A percentile compares a stretch with the other conserved stretches of the same genome.
Evolutionary conservation across 225 moss, liverwort and hornwort species (phyloP).

Genomic region (Polytrichum formosum): DNA sequence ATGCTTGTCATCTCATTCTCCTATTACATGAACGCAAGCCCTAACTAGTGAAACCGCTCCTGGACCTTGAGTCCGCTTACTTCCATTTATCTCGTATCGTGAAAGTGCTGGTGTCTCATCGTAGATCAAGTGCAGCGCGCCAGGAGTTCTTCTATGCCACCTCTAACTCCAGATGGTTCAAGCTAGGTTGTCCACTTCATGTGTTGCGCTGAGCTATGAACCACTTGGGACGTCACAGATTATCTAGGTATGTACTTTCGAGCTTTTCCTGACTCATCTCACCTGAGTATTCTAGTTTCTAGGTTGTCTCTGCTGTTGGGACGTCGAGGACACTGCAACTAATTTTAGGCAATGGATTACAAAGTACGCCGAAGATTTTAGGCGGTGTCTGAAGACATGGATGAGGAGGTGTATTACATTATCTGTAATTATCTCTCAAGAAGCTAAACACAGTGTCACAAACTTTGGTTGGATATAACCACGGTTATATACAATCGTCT

Average conservation of each 20-base stretch:
- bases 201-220: slow-evolving; percentile 1
- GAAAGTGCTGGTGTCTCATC: slow-evolving; percentile 9
- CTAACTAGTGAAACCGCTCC: slow-evolving; percentile 10
- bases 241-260: slow-evolving; percentile 39
- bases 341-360: neutral
- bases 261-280: neutral
- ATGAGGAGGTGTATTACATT: too few relatives aligned
- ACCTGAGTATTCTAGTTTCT: too few relatives aligned
- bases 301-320: too few relatives aligned
- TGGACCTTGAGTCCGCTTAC: slow-evolving; percentile 21
- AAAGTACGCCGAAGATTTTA: too few relatives aligned
- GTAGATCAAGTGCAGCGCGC: slow-evolving; percentile 12
- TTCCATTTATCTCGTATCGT: slow-evolving; percentile 13
- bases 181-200: neutral
- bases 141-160: slow-evolving; percentile 16
- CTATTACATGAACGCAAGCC: slow-evolving; percentile 46
- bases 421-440: too few relatives aligned
- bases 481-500: too few relatives aligned
- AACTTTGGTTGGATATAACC: too few relatives aligned
- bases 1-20: slow-evolving; percentile 56
- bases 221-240: slow-evolving; percentile 4
- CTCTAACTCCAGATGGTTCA: slow-evolving; percentile 22
- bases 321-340: slow-evolving; percentile 1
- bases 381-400: too few relatives aligned
- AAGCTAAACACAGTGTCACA: too few relatives aligned